Conservation (phyloP, 2,329 filamentous ascomycete species). For the Penicillium sp. region DNA sequence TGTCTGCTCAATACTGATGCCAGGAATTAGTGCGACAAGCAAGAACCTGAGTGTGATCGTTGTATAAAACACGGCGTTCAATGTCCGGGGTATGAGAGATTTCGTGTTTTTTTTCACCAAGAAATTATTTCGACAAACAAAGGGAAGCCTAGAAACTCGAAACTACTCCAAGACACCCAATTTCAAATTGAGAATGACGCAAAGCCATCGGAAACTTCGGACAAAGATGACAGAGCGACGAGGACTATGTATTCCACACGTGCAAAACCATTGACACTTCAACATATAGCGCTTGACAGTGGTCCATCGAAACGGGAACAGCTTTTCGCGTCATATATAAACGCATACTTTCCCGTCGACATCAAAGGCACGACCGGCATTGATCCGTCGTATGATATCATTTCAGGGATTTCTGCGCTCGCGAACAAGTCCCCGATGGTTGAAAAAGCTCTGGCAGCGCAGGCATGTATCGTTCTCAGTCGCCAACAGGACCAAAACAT, state of each 20-base stretch:
- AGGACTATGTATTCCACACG: neutral
- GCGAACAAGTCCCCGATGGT: neutral
- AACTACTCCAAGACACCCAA: neutral
- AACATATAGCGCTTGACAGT: neutral
- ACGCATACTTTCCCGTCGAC: constrained; percentile 5
- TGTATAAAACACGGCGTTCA: neutral
- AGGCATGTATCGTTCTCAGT: neutral
- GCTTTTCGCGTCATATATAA: constrained; percentile 5
- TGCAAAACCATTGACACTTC: neutral
- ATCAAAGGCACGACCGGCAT: neutral
- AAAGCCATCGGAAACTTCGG: neutral
- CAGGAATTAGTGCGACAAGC: neutral
- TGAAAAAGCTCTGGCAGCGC: neutral
- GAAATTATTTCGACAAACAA: neutral
- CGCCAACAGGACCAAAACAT: neutral
- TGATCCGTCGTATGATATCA: constrained; percentile 6
- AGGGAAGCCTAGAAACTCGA: neutral
- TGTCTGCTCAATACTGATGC: neutral
- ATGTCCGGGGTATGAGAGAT: neutral
- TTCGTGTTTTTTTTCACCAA: neutral
- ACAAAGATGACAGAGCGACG: neutral
- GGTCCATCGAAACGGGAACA: constrained; percentile 3
- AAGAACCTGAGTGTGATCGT: neutral
- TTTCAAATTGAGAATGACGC: neutral
- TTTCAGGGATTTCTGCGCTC: neutral